phyloP scores from a whole-genome alignment of 345 rosid species.

The Boechera stricta region DNA sequence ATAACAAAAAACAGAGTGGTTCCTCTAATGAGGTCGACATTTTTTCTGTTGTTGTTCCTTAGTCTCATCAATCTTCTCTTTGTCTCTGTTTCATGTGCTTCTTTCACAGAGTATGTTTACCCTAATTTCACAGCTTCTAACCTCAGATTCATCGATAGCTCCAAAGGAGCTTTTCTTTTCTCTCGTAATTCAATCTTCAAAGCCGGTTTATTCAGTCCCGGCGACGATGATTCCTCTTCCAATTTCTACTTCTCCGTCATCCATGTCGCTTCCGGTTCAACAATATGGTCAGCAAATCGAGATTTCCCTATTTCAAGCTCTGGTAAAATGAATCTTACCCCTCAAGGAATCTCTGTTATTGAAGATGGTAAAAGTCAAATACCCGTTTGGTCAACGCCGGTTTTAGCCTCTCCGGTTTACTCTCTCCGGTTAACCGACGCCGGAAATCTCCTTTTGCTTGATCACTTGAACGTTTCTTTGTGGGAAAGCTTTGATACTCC shows the following conservation, averaged over 20 bases:
- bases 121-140: slow-evolving; percentile 78
- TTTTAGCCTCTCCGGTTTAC: slow-evolving; percentile 54
- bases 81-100: slow-evolving; percentile 47
- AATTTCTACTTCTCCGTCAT: slow-evolving; percentile 71
- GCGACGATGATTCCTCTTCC: slow-evolving; percentile 40
- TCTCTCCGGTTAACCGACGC: slow-evolving; percentile 61
- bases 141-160: slow-evolving; percentile 52
- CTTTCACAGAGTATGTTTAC: slow-evolving; percentile 54
- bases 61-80: slow-evolving; percentile 28
- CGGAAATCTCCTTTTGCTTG: slow-evolving; percentile 79
- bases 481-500: slow-evolving; percentile 88
- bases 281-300: slow-evolving; percentile 91
- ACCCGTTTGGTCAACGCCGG: slow-evolving; percentile 72
- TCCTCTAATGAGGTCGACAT: slow-evolving; percentile 55
- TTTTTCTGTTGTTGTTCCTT: slow-evolving; percentile 47
- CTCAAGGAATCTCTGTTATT: slow-evolving; percentile 58
- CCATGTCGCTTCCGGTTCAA: slow-evolving; percentile 60
- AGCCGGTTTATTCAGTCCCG: slow-evolving; percentile 66
- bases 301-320: slow-evolving; percentile 65
- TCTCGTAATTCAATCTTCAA: slow-evolving; percentile 65
- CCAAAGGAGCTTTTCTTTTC: slow-evolving; percentile 62
- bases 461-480: slow-evolving; percentile 59
- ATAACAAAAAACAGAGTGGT: neutral
- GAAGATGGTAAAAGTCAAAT: slow-evolving; percentile 52
- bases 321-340: slow-evolving; percentile 63